phyloP scores from a whole-genome alignment of 2,329 filamentous ascomycete species.

The Verticillium nubilum region DNA sequence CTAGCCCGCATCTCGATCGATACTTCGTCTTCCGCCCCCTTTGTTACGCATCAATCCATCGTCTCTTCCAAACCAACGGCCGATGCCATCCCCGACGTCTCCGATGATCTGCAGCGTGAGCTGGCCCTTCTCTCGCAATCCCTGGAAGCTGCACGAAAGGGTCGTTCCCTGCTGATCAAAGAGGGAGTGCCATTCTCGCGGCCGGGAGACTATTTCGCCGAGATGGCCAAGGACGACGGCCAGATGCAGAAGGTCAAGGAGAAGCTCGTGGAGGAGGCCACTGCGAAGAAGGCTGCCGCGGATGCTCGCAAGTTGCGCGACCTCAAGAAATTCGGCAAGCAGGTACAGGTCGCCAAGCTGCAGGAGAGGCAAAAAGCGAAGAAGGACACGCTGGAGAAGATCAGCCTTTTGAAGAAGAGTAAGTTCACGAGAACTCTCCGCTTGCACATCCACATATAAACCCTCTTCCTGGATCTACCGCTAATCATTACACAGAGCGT shows the following conservation, averaged over 20 bases:
- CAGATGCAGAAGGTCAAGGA: constrained; percentile 97
- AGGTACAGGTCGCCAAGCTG: constrained; percentile 92
- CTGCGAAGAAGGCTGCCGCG: constrained; percentile 83
- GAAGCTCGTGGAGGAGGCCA: constrained; percentile 87
- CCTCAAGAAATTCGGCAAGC: constrained; percentile 98
- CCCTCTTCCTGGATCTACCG: neutral
- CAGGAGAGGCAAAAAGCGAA: constrained; percentile 93
- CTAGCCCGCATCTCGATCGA: constrained; percentile 74
- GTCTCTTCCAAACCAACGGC: constrained; percentile 60
- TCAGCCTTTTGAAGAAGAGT: constrained; percentile 94
- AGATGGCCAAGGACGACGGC: constrained; percentile 98
- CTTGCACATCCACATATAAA: constrained; percentile 9
- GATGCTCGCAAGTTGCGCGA: constrained; percentile 91
- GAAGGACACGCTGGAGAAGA: constrained; percentile 90
- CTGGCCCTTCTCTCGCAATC: constrained; percentile 90
- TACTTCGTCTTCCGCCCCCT: constrained; percentile 61
- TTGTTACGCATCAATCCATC: constrained; percentile 78
- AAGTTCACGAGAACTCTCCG: constrained; percentile 34
- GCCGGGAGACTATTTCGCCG: constrained; percentile 92
- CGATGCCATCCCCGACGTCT: constrained; percentile 68
- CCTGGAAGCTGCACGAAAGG: constrained; percentile 70
- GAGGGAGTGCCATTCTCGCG: constrained; percentile 83
- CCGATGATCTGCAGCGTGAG: constrained; percentile 90
- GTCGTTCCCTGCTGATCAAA: constrained; percentile 67
- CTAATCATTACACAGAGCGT: constrained; percentile 61